A percentile compares a stretch with the other conserved stretches of the same genome.
phyloP scores from a whole-genome alignment of 2,329 filamentous ascomycete species.

The Colletotrichum sp. region DNA sequence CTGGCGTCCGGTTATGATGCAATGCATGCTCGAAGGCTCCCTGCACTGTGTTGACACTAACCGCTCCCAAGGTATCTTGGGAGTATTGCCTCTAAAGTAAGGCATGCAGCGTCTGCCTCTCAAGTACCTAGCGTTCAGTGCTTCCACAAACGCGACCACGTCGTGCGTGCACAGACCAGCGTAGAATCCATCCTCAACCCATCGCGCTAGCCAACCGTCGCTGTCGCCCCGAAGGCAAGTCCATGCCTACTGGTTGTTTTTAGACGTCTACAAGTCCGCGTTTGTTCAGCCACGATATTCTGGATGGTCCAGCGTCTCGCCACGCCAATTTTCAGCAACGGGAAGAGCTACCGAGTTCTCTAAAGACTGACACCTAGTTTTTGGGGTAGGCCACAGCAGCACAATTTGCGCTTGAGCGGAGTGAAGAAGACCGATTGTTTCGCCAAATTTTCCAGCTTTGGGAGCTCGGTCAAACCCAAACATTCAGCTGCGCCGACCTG shows the following conservation, averaged over 20 bases:
- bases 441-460: neutral
- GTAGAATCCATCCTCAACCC: neutral
- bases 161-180: neutral
- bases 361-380: neutral
- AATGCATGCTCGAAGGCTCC: neutral
- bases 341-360: neutral
- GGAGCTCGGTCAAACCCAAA: neutral
- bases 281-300: neutral
- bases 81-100: neutral
- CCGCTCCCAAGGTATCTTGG: neutral
- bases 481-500: neutral
- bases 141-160: neutral
- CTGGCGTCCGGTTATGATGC: neutral
- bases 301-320: neutral
- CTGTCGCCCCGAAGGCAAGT: neutral
- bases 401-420: neutral
- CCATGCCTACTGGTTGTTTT: neutral
- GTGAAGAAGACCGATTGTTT: neutral
- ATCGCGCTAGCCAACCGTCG: neutral
- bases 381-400: neutral
- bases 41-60: neutral
- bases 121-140: neutral
- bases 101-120: neutral
- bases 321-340: neutral
- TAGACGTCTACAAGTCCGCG: neutral